These are phyloP conservation scores for Isabelozyma pseudorhagii DNA, from an alignment of 805 yeast genomes.

Conservation along the genomic window DNA sequence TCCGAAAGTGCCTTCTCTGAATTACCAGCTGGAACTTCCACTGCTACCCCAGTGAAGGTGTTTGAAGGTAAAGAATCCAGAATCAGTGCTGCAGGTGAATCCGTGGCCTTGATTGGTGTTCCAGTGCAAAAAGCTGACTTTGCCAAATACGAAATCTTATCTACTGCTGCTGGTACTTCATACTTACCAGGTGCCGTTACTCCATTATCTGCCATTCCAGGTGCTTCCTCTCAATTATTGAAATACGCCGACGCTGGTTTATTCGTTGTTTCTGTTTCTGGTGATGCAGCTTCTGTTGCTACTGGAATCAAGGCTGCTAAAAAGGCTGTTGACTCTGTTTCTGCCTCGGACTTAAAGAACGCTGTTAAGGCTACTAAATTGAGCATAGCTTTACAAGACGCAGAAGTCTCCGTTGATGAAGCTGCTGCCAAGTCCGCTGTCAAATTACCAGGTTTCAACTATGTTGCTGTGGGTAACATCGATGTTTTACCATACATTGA, in stretches of 20 bases:
- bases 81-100: constrained; percentile 59
- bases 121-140: constrained; percentile 67
- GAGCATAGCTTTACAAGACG: constrained; percentile 39
- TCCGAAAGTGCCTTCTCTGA: constrained; percentile 60
- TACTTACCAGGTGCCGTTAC: constrained; percentile 56
- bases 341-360: constrained; percentile 53
- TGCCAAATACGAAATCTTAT: constrained; percentile 65
- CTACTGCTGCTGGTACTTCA: constrained; percentile 60
- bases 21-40: constrained; percentile 59
- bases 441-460: constrained; percentile 65
- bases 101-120: constrained; percentile 77
- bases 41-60: constrained; percentile 37
- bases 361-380: constrained; percentile 44
- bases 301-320: constrained; percentile 60
- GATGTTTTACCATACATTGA: constrained; percentile 83
- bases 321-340: constrained; percentile 31
- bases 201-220: constrained; percentile 45
- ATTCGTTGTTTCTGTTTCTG: constrained; percentile 66
- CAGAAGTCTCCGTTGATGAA: constrained; percentile 29
- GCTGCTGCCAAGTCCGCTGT: constrained; percentile 31
- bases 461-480: constrained; percentile 87
- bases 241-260: constrained; percentile 78
- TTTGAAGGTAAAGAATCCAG: constrained; percentile 68
- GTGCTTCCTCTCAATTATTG: constrained; percentile 52
- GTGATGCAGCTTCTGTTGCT: constrained; percentile 58